A percentile compares a stretch with the other conserved stretches of the same genome.
Conservation (phyloP, 2,329 filamentous ascomycete species). For the Curvularia lunata region DNA sequence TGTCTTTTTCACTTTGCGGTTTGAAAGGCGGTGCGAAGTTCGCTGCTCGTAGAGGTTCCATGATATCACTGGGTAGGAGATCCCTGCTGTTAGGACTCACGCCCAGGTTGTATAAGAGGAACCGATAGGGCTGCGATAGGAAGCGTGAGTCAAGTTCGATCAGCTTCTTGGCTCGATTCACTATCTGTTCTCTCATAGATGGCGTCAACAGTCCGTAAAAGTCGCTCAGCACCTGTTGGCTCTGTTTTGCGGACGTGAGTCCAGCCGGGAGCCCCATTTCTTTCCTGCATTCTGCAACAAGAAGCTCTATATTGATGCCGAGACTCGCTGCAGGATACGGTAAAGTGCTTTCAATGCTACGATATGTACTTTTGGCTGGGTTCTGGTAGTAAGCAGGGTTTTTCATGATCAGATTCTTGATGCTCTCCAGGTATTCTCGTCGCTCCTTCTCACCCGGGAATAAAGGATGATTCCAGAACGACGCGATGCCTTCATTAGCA, state of each 20-base stretch:
- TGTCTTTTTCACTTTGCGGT: background rate
- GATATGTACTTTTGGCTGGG: background rate
- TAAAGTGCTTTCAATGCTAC: constrained; percentile 16
- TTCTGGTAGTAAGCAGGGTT: constrained; percentile 12
- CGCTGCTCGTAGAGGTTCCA: constrained; percentile 30
- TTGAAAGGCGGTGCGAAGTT: constrained; percentile 26
- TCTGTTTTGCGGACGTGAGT: background rate
- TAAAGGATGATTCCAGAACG: constrained; percentile 24
- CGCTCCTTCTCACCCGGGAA: constrained; percentile 31
- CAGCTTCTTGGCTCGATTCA: constrained; percentile 24
- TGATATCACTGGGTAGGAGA: constrained; percentile 36
- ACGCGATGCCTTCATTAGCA: constrained; percentile 1
- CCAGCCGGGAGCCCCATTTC: constrained; percentile 7
- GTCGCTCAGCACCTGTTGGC: constrained; percentile 20
- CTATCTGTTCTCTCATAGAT: constrained; percentile 20
- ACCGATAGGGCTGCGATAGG: constrained; percentile 15
- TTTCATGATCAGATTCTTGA: constrained; percentile 26
- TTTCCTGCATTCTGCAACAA: constrained; percentile 18
- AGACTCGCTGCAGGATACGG: constrained; percentile 17
- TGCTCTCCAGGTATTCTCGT: constrained; percentile 19
- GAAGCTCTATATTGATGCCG: constrained; percentile 23
- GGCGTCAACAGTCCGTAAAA: constrained; percentile 34
- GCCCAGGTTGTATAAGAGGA: constrained; percentile 26
- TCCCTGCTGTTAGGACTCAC: constrained; percentile 19
- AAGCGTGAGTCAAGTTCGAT: constrained; percentile 22